Base-by-base conservation (phyloP, 371 early-diverging fungal genomes). In the Mucor lusitanicus region DNA sequence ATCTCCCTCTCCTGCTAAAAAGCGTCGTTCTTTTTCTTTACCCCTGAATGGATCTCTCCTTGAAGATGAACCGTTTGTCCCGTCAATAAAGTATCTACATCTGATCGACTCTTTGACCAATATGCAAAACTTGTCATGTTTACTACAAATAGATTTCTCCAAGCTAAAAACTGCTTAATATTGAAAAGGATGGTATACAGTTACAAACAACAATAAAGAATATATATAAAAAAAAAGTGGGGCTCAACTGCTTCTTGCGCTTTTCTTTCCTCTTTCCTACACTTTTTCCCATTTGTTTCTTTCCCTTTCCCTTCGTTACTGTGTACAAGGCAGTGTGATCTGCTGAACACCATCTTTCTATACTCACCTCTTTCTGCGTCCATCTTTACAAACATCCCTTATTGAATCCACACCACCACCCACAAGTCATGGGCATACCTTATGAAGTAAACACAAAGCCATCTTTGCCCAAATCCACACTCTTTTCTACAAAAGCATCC, bases 271-370 rank as follows among this genome's bases (percentile, higher is more conserved):
- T 40, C 15, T 8, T 17, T 37, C 37, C 13, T 13, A 13, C 13
- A 13, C 37, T 37, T 3, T 37, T 33, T 6, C 7, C 1, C 33
- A 7, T 33, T 33, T 6, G 33, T 33, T 37, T 37, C 25, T 21
- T 59, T 37, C 11, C 25, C 44, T 72, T 71, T 19, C 72, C 75
- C 32, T 76, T 69, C 67, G 74, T 50, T 50, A 50, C 23, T 50
- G 1, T 46, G 13, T 11, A 50, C 30, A 50, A 21, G 21, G 33
- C 50, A 19, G 23, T 25, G 21, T 50, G 50, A 25, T 50, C 50
- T 50, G 50, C 50, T 50, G 25, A 50, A 50, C 50, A 25, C 30
- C 33, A 13, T 50, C 50, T 50, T 50, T 50, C 50, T 50, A 50
- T 50, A 50, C 50, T 50, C 7, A 25, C 53, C 33, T 33, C 7